phyloP scores from a whole-genome alignment of 2,329 filamentous ascomycete species.

The Colletotrichum costaricense region DNA sequence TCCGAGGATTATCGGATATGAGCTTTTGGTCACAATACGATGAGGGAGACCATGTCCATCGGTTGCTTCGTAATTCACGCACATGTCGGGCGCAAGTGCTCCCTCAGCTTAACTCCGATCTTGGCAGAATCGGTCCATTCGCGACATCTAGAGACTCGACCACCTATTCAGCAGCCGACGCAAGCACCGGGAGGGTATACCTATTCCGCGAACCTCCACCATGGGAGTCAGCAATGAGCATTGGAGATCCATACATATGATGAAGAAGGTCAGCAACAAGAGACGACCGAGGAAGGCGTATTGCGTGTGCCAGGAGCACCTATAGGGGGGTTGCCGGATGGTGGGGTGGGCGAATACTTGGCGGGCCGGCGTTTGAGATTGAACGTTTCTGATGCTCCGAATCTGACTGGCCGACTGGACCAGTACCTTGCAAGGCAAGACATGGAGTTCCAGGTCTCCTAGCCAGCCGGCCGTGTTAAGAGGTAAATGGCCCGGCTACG shows the following conservation, averaged over 20 bases:
- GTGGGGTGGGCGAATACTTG: constrained; percentile 19
- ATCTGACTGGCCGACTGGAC: constrained; percentile 24
- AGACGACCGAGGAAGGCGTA: no score
- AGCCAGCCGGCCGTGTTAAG: constrained; percentile 7
- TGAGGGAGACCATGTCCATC: constrained; percentile 12
- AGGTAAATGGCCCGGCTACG: neutral
- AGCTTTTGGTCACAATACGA: neutral
- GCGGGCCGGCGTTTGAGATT: constrained; percentile 34
- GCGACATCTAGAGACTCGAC: neutral
- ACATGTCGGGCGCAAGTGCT: neutral
- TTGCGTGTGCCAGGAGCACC: neutral
- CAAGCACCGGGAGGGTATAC: neutral
- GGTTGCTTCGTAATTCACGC: neutral
- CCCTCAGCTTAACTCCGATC: constrained; percentile 5
- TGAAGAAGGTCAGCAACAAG: neutral
- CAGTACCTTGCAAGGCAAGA: neutral
- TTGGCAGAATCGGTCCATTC: neutral
- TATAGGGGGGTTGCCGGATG: constrained; percentile 7
- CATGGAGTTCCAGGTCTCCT: constrained; percentile 13
- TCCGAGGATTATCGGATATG: constrained; percentile 2
- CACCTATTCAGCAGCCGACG: neutral
- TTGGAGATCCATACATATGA: neutral
- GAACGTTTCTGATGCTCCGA: constrained; percentile 34
- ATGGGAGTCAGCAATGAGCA: neutral
- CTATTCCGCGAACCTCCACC: constrained; percentile 9